Evolutionary conservation across 305 asterid species (phyloP), one percentile per base, ranked within the genome.

Genomic region (Fraxinus greggii): DNA sequence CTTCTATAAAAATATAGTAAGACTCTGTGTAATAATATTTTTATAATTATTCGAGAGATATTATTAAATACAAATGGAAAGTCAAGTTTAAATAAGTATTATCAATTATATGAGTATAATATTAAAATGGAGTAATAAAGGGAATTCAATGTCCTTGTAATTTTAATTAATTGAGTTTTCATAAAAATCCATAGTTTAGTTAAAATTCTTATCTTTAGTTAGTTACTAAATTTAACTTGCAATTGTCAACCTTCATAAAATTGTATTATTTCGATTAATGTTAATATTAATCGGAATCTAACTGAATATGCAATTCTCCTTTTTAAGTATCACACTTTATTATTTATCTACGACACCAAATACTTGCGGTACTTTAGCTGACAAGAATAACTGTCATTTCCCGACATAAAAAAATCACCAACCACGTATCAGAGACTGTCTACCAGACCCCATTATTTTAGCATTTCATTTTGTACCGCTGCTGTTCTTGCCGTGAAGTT

Each of bases 401-500:
- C 61, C 61, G 1, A 17, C 61, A 51, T 4, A 17, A 17, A 51
- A 51, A 51, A 51, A 51, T 51, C 23, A 51, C 61, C 61, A 17
- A 51, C 8, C 61, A 51, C 61, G 61, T 51, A 51, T 51, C 23
- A 17, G 7, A 51, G 23, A 17, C 61, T 51, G 61, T 51, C 23
- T 17, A 51, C 23, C 23, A 51, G 23, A 51, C 61, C n/a, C 40
- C 61, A 51, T 17, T 51, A 5, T 51, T 51, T 51, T 51, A 51
- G 61, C 61, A 51, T 51, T 56, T 15, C 59, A 48, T 17, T 48
- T 48, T 51, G 10, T 65, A 8, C 33, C 74, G 59, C 77, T 15
- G 7, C 82, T 8, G 51, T 7, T 61, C 72, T 79, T 9, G 84
- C 51, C 56, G 78, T 33, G 54, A 75, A 48, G 77, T 76, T 76